Evolutionary conservation across 2,329 filamentous ascomycete genomes (phyloP).

Genomic region (Pseudocercospora musae): DNA sequence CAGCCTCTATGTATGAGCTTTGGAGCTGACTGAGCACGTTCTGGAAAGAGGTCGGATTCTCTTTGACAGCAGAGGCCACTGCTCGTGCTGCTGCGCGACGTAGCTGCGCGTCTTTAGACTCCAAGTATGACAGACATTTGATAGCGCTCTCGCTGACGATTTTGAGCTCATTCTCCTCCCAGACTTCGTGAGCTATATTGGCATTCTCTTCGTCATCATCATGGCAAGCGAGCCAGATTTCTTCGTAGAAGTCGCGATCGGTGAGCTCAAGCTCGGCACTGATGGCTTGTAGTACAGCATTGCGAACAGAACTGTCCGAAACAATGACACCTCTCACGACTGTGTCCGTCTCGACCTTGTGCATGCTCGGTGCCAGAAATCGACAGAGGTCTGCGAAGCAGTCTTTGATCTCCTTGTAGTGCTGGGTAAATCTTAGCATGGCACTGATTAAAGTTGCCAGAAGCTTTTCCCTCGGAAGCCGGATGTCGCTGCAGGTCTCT

Average conservation of each 20-base stretch:
- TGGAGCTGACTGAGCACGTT: constrained; percentile 64
- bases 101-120: constrained; percentile 75
- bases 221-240: constrained; percentile 91
- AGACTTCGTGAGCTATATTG: constrained; percentile 80
- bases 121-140: constrained; percentile 70
- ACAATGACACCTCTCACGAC: constrained; percentile 79
- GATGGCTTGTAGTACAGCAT: constrained; percentile 82
- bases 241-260: constrained; percentile 78
- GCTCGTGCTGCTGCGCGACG: constrained; percentile 79
- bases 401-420: constrained; percentile 94
- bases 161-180: constrained; percentile 86
- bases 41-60: constrained; percentile 59
- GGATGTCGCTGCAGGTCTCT: constrained; percentile 68
- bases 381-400: constrained; percentile 83
- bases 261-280: constrained; percentile 89
- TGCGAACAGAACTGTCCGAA: constrained; percentile 73
- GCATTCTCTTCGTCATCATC: constrained; percentile 86
- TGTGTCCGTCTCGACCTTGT: constrained; percentile 65
- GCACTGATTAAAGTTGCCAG: constrained; percentile 69
- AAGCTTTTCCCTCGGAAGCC: constrained; percentile 72
- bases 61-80: constrained; percentile 68
- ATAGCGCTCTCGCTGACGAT: constrained; percentile 61
- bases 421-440: constrained; percentile 86
- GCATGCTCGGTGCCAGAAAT: constrained; percentile 79
- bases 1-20: constrained; percentile 69